These are phyloP conservation scores for Artemisia princeps DNA, from an alignment of 140 eudicot genomes.

Conservation along the genomic window DNA sequence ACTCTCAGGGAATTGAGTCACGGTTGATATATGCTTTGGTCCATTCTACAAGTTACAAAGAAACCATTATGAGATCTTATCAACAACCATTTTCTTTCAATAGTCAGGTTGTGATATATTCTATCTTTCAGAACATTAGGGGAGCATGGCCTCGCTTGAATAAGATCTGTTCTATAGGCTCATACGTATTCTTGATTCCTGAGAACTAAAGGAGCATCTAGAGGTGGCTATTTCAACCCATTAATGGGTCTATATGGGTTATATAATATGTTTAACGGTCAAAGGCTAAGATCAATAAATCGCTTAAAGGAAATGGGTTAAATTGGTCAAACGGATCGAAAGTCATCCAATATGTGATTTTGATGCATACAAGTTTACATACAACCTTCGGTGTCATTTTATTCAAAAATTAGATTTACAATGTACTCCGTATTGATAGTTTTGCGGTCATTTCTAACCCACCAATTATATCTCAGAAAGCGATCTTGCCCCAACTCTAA, in stretches of 20 bases:
- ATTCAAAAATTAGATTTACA: too few species aligned
- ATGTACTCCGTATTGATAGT: too few species aligned
- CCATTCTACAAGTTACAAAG: constrained; percentile 60
- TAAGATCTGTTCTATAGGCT: neutral
- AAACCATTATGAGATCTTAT: constrained; percentile 8
- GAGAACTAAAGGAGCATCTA: neutral
- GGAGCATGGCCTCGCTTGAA: neutral
- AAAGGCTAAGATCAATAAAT: neutral
- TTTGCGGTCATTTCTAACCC: too few species aligned
- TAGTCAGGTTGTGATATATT: neutral
- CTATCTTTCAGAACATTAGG: too few species aligned
- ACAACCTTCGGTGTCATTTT: too few species aligned
- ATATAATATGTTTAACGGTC: neutral
- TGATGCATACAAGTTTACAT: neutral
- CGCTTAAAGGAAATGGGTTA: neutral
- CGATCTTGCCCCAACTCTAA: neutral
- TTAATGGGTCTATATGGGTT: neutral
- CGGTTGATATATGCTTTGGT: constrained; percentile 50
- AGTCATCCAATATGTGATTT: neutral
- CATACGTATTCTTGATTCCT: neutral
- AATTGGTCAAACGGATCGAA: neutral
- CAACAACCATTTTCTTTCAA: neutral
- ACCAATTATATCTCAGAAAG: too few species aligned
- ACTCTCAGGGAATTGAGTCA: constrained; percentile 27
- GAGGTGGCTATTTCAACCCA: too few species aligned